Conservation (phyloP, 805 yeast genomes). For the Jamesozyma gamospora region DNA sequence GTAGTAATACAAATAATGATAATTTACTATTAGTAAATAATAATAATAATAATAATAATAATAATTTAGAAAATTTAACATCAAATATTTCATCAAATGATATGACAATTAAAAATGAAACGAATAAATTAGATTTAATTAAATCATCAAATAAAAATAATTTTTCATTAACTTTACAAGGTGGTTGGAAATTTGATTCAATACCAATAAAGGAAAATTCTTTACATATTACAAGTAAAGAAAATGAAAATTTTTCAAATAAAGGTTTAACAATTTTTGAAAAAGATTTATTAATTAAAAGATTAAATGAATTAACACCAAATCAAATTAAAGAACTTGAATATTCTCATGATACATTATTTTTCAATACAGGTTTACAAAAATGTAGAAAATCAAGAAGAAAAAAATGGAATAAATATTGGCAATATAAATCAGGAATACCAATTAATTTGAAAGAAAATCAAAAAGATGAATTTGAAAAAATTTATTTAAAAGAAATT, state of each 20-base stretch:
- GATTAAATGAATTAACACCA: slow-evolving; percentile 26
- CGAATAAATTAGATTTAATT: slow-evolving; percentile 7
- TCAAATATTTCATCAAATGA: slow-evolving; percentile 6
- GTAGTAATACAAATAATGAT: neutral
- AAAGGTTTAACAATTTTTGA: slow-evolving; percentile 39
- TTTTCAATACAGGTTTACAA: slow-evolving; percentile 36
- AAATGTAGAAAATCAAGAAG: slow-evolving; percentile 34
- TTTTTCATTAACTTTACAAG: slow-evolving; percentile 12
- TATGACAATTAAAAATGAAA: slow-evolving; percentile 6
- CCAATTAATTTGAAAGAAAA: slow-evolving; percentile 26
- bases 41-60: neutral
- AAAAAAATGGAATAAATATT: slow-evolving; percentile 41
- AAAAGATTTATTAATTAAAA: slow-evolving; percentile 20
- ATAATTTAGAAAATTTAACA: neutral
- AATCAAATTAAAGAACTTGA: slow-evolving; percentile 38
- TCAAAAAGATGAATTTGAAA: slow-evolving; percentile 17
- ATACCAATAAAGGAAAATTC: slow-evolving; percentile 11
- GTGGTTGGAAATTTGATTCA: slow-evolving; percentile 28
- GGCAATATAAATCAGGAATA: slow-evolving; percentile 36
- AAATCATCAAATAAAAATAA: neutral
- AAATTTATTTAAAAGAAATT: slow-evolving; percentile 25
- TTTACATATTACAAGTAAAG: slow-evolving; percentile 11
- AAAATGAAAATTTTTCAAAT: slow-evolving; percentile 15
- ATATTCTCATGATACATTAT: slow-evolving; percentile 40
- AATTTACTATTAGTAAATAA: neutral